These are phyloP conservation scores for Komagataea norvegica DNA, from an alignment of 1,139 yeast species.

Conservation along the genomic window DNA sequence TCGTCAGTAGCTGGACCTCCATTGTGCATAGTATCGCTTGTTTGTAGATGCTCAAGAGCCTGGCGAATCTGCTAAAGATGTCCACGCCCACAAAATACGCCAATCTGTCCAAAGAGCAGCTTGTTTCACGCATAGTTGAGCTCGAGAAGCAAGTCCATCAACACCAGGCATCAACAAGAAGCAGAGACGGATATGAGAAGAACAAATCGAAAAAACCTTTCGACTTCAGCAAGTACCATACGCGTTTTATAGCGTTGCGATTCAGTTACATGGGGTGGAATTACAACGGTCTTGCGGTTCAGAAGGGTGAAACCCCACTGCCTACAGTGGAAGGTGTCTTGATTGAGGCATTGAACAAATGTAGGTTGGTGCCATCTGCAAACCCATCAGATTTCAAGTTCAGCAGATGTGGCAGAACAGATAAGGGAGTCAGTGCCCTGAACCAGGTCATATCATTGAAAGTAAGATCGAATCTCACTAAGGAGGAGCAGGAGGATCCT, in stretches of 20 bases:
- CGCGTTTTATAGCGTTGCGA: constrained; percentile 68
- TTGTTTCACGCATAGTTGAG: constrained; percentile 20
- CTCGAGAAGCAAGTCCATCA: constrained; percentile 19
- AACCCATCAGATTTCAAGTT: constrained; percentile 62
- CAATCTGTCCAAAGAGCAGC: constrained; percentile 37
- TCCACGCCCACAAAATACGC: constrained; percentile 19
- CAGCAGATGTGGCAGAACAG: constrained; percentile 95
- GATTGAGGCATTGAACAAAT: constrained; percentile 61
- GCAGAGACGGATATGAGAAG: constrained; percentile 1
- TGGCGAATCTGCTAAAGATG: constrained; percentile 1
- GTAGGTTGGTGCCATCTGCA: constrained; percentile 59
- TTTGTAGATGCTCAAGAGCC: background rate
- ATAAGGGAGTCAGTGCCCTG: constrained; percentile 94
- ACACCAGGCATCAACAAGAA: no score
- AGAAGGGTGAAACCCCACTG: constrained; percentile 65
- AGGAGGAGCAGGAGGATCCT: constrained; percentile 59
- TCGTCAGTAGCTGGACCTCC: no score
- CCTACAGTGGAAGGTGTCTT: constrained; percentile 86
- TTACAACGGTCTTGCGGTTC: constrained; percentile 85
- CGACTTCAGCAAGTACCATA: constrained; percentile 64
- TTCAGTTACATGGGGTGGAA: constrained; percentile 94
- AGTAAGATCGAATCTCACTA: constrained; percentile 63
- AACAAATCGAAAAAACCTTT: constrained; percentile 30
- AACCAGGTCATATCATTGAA: constrained; percentile 83
- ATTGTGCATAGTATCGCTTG: background rate